Base-by-base conservation (phyloP, 2,329 filamentous ascomycete species). In the Fusarium sp. region DNA sequence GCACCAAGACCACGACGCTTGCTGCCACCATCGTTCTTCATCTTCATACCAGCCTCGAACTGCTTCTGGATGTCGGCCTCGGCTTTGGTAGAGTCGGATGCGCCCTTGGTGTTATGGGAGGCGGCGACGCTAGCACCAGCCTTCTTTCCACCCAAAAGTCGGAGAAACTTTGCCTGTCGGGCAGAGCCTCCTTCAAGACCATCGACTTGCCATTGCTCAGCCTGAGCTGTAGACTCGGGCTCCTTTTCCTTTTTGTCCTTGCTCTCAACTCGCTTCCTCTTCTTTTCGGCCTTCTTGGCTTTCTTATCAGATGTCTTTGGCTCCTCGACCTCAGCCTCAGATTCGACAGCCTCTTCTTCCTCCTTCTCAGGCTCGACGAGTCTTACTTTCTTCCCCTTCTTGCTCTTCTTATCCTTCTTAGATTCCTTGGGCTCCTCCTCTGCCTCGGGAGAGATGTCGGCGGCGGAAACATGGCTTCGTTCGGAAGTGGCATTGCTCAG, bases 1-100 rank as follows among this genome's bases (percentile, higher is more conserved):
- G 87, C 87, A 26, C 88, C 88, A 16, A 90, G 82, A 6, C 88
- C 88, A 51, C 83, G 85, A 65, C 84, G 84, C 76, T 86, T 85
- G 39, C 83, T 83, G 31, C 84, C 83, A 26, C 81, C 82, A 48
- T 88, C 88, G 35, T 85, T 83, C 81, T 90, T 90, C 82, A 86
- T 85, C 75, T 83, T 85, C 79, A 90, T 88, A 33, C 89, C 88
- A 15, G 81, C 81, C 68, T 89, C 85, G 68, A 88, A 91, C 74
- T 91, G 89, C 66, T 83, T 84, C 79, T 89, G 87, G 28, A 91
- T 84, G 48, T 89, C 87, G 33, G 83, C 82, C 70, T 88, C 85
- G 35, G 86, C 84, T 71, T 83, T 82, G 63, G 75, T 81, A 41
- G 78, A 83, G 70, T 80, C 77, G 13, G 79, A 74, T 75, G 81